Evolutionary conservation across 805 yeast species (phyloP).

Genomic region (Crinitomyces ghanaensis): DNA sequence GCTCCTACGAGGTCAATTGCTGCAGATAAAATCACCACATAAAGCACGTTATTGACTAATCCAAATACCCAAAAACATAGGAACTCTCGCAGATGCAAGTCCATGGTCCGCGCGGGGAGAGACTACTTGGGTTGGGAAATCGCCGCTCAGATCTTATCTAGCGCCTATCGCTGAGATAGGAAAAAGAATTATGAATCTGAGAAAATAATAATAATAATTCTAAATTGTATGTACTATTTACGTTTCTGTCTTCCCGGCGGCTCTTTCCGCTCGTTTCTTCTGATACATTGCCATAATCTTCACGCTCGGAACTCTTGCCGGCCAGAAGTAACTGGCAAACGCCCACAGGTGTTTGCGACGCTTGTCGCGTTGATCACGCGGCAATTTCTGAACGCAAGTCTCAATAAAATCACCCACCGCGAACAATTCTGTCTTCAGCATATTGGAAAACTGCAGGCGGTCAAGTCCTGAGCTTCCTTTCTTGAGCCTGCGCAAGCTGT

Average conservation of each 20-base stretch:
- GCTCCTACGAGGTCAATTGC: slow-evolving; percentile 89
- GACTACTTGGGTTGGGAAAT: no score
- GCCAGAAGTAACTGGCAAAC: slow-evolving; percentile 79
- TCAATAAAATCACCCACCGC: slow-evolving; percentile 64
- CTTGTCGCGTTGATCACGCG: slow-evolving; percentile 12
- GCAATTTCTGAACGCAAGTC: slow-evolving; percentile 22
- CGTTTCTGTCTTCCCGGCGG: not conserved
- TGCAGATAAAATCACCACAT: slow-evolving; percentile 84
- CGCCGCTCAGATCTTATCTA: no score
- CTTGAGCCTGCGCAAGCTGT: slow-evolving; percentile 53
- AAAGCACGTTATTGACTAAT: slow-evolving; percentile 73
- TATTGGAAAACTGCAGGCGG: slow-evolving; percentile 65
- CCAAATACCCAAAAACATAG: slow-evolving; percentile 71
- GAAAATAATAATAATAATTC: not conserved
- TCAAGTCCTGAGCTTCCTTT: slow-evolving; percentile 65
- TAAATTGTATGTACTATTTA: not conserved
- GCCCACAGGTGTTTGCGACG: slow-evolving; percentile 66
- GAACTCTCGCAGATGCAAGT: no score
- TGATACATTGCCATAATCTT: slow-evolving; percentile 67
- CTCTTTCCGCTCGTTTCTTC: slow-evolving; percentile 14
- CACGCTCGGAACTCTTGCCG: slow-evolving; percentile 56
- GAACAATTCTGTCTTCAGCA: slow-evolving; percentile 56
- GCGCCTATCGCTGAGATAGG: no score
- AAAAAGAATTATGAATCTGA: no score
- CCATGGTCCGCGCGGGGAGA: no score